These are phyloP conservation scores for Styphnolobium japonicum DNA, from an alignment of 306 rosid species.

Conservation along the genomic window DNA sequence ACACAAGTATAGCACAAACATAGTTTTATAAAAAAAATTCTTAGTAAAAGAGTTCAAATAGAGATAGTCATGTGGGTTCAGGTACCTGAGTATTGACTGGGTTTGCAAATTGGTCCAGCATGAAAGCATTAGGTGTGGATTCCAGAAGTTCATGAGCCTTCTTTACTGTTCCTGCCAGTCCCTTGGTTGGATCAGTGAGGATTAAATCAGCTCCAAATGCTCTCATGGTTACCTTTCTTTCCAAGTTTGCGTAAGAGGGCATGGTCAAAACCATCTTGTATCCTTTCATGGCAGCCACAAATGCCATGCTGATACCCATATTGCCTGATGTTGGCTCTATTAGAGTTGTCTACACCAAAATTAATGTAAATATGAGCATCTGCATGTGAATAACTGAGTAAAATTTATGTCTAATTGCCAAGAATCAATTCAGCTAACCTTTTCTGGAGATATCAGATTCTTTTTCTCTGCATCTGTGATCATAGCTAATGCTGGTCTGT, in stretches of 20 bases:
- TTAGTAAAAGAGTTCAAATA: background rate
- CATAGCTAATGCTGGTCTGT: background rate
- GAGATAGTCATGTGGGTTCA: too few species aligned
- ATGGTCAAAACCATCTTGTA: constrained; percentile 65
- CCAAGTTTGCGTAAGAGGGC: too few species aligned
- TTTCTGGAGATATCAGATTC: too few species aligned
- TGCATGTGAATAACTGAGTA: too few species aligned
- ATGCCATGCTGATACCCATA: constrained; percentile 81
- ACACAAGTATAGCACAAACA: background rate
- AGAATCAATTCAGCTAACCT: too few species aligned
- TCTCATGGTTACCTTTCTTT: constrained; percentile 74
- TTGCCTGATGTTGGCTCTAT: constrained; percentile 79
- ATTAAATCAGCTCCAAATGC: constrained; percentile 72
- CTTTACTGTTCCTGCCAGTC: constrained; percentile 75
- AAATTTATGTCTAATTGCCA: too few species aligned
- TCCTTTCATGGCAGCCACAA: constrained; percentile 67
- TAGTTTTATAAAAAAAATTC: too few species aligned
- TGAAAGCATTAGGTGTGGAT: constrained; percentile 61
- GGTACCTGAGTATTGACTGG: constrained; percentile 66
- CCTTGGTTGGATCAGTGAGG: constrained; percentile 66
- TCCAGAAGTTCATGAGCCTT: constrained; percentile 67
- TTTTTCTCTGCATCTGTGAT: too few species aligned
- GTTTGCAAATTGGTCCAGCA: constrained; percentile 75
- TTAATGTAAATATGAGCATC: background rate
- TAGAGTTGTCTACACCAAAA: constrained; percentile 48